Conservation (phyloP, 805 yeast species). For the Kazachstania viticola region DNA sequence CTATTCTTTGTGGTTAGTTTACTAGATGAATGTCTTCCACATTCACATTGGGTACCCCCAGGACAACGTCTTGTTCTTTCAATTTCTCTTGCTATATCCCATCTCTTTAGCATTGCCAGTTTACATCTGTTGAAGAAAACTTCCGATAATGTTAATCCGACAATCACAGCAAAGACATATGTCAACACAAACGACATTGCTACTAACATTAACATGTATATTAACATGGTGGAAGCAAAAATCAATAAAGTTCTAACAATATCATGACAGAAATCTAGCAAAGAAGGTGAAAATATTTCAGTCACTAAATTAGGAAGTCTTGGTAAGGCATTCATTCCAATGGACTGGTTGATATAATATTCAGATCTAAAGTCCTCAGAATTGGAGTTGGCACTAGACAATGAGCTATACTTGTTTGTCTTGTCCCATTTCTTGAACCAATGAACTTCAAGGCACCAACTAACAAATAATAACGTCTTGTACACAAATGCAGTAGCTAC, state of each 20-base stretch:
- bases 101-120: slow-evolving; percentile 20
- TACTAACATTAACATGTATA: slow-evolving; percentile 67
- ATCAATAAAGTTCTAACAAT: slow-evolving; percentile 42
- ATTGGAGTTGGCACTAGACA: not conserved
- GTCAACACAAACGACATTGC: slow-evolving; percentile 59
- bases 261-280: slow-evolving; percentile 31
- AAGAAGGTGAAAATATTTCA: slow-evolving; percentile 21
- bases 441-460: slow-evolving; percentile 54
- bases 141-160: slow-evolving; percentile 62
- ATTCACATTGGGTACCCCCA: slow-evolving; percentile 18
- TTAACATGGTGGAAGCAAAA: slow-evolving; percentile 52
- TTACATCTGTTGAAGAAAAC: slow-evolving; percentile 49
- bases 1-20: not conserved
- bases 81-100: slow-evolving; percentile 23
- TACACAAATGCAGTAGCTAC: slow-evolving; percentile 48
- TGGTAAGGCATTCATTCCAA: slow-evolving; percentile 18
- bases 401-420: slow-evolving; percentile 6
- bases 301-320: slow-evolving; percentile 20
- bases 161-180: slow-evolving; percentile 62
- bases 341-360: slow-evolving; percentile 10
- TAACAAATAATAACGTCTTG: slow-evolving; percentile 46
- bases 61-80: slow-evolving; percentile 19
- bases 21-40: slow-evolving; percentile 20
- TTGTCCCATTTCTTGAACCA: slow-evolving; percentile 40
- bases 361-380: slow-evolving; percentile 28